Evolutionary conservation across 177 flowering plant genomes (phyloP), one percentile per base, ranked within the genome.

Genomic region (Vitis hybrid): DNA sequence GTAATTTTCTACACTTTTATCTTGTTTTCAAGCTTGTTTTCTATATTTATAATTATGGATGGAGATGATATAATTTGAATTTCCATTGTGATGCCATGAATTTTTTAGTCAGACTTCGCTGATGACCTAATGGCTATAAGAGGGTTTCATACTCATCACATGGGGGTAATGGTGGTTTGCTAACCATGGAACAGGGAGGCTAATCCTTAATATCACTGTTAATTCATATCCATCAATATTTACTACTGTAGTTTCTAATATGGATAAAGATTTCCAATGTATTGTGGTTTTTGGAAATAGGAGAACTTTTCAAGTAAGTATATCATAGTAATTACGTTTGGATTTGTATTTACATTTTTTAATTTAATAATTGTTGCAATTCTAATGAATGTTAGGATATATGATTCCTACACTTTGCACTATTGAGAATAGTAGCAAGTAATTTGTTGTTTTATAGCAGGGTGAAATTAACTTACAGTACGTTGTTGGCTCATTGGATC

Each of bases 51-150:
- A 0, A 68, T 93, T 14, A 81, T 70, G 48, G 93, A 93, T 69
- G 98, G 94, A 1, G 94, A 91, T 46, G 94, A 93, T 48, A 78
- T 93, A 4, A 84, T 93, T 64, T 93, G 92, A 1, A 82, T 87
- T 13, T 93, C 97, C 2, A 72, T 92, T 13, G 97, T 91, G 52
- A 76, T 81, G 61, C 79, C 70, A 77, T 72, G 86, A 0, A 18
- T 85, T 0, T 76, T 89, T 24, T 87, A 89, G 65, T 63, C 85
- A 0, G 93, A 88, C 79, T 86, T 75, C 57, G 27, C 89, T 13
- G 75, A 60, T 27, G 98, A 92, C 30, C 91, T 94, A 8, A 89
- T 91, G 0, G 87, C 98, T 32, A 88, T 92, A 13, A 96, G 94
- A 24, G 89, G 91, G 3, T 87, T 92, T 72, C 98, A 93, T 75